Conservation (phyloP, 1,284 basidiomycete species). For the Moesziomyces parantarcticus region DNA sequence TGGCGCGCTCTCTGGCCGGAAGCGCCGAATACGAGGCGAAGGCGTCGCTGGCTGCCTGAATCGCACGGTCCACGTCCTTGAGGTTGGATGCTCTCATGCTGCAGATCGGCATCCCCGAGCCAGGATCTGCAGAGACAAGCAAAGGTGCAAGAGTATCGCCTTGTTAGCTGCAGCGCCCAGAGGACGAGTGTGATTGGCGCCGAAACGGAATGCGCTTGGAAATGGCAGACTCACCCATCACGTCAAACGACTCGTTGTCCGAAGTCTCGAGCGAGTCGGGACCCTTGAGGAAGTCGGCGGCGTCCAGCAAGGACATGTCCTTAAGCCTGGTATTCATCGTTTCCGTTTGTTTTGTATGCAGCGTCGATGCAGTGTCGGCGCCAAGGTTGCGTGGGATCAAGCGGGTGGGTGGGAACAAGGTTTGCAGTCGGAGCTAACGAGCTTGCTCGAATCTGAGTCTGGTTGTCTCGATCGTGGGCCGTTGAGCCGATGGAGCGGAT, state of each 20-base stretch:
- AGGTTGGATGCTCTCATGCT: conserved; percentile 45
- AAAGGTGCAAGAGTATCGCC: neutral
- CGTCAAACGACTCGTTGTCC: conserved; percentile 39
- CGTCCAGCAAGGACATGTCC: conserved; percentile 45
- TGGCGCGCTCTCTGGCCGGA: conserved; percentile 57
- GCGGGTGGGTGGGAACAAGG: neutral
- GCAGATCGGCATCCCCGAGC: conserved; percentile 29
- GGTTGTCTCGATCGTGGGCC: no score
- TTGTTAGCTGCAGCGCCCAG: neutral
- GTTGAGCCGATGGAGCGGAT: neutral
- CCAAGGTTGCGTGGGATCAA: neutral
- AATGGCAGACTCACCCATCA: conserved; percentile 33
- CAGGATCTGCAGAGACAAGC: conserved; percentile 24
- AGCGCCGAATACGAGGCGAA: conserved; percentile 54
- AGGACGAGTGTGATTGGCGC: conserved; percentile 1
- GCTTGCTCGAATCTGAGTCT: neutral
- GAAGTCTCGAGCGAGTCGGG: conserved; percentile 29
- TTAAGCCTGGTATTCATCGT: conserved; percentile 53
- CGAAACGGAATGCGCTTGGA: neutral
- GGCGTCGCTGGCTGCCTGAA: conserved; percentile 56
- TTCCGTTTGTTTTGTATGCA: conserved; percentile 1
- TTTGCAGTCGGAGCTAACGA: neutral
- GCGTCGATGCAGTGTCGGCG: neutral
- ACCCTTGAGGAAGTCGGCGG: conserved; percentile 58
- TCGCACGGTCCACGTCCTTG: conserved; percentile 61